Conservation (phyloP, 2,329 filamentous ascomycete genomes). For the Neofusicoccum ribis region DNA sequence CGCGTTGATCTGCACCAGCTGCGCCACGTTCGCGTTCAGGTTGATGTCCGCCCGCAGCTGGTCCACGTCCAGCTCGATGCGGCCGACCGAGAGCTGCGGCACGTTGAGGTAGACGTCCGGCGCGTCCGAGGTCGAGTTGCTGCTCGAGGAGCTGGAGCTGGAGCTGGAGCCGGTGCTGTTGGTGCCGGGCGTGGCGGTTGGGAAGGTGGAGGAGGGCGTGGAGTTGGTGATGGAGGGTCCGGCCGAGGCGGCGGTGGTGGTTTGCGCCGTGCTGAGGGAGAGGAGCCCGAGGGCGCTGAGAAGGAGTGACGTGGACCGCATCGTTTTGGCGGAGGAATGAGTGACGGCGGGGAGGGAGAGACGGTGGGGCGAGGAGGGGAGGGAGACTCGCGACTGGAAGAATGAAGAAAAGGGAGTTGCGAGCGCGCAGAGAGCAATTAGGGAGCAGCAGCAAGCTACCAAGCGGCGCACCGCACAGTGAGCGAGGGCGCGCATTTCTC, state of each 20-base stretch:
- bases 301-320: neutral
- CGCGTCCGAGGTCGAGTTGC: constrained; percentile 31
- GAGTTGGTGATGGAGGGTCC: neutral
- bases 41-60: constrained; percentile 61
- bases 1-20: constrained; percentile 55
- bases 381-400: constrained; percentile 4
- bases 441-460: neutral
- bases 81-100: constrained; percentile 58
- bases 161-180: constrained; percentile 9
- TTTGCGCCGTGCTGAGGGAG: constrained; percentile 5
- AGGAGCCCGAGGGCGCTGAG: neutral
- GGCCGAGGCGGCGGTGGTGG: neutral
- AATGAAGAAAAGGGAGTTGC: constrained; percentile 22
- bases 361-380: constrained; percentile 27
- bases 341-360: constrained; percentile 26
- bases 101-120: constrained; percentile 62
- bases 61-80: constrained; percentile 62
- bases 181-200: constrained; percentile 12
- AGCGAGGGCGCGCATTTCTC: neutral
- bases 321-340: neutral
- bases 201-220: constrained; percentile 5
- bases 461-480: neutral
- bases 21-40: constrained; percentile 60
- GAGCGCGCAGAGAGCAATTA: neutral
- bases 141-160: constrained; percentile 27